These are phyloP conservation scores for Fragaria ananassa DNA, from an alignment of 306 rosid species.

Conservation along the genomic window DNA sequence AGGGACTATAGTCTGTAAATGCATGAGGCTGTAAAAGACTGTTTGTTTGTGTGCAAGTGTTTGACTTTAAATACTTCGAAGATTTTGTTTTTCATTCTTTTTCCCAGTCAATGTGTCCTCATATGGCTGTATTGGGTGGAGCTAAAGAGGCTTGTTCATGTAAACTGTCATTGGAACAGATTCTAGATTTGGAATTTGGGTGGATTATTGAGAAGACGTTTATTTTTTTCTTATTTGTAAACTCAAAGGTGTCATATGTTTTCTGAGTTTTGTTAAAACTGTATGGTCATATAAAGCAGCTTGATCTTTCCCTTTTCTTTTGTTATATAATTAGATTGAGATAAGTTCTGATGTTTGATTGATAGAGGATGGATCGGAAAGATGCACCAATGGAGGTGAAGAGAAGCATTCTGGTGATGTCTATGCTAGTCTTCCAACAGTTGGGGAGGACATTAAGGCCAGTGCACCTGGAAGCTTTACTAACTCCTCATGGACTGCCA, in stretches of 20 bases:
- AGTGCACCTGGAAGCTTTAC: slow-evolving; percentile 43
- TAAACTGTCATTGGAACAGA: background rate
- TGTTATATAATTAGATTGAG: slow-evolving; percentile 19
- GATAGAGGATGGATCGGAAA: slow-evolving; percentile 53
- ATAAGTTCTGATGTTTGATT: slow-evolving; percentile 38
- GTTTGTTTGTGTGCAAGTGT: background rate
- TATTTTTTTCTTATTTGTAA: background rate
- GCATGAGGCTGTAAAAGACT: background rate
- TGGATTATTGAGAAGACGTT: background rate
- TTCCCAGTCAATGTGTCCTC: background rate
- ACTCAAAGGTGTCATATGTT: background rate
- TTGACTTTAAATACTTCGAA: background rate
- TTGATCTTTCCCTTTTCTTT: slow-evolving; percentile 2
- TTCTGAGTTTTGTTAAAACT: background rate
- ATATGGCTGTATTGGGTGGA: background rate
- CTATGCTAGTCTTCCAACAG: slow-evolving; percentile 37
- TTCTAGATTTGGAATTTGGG: background rate
- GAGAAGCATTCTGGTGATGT: slow-evolving; percentile 46
- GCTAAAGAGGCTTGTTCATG: background rate
- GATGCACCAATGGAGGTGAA: slow-evolving; percentile 37
- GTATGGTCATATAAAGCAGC: background rate
- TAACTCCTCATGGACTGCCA: slow-evolving; percentile 51
- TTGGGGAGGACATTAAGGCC: slow-evolving; percentile 38
- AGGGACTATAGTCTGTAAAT: slow-evolving; percentile 15
- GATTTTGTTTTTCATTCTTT: background rate